Base-by-base conservation (phyloP, 768 basidiomycete species). In the Pisolithus sp. region DNA sequence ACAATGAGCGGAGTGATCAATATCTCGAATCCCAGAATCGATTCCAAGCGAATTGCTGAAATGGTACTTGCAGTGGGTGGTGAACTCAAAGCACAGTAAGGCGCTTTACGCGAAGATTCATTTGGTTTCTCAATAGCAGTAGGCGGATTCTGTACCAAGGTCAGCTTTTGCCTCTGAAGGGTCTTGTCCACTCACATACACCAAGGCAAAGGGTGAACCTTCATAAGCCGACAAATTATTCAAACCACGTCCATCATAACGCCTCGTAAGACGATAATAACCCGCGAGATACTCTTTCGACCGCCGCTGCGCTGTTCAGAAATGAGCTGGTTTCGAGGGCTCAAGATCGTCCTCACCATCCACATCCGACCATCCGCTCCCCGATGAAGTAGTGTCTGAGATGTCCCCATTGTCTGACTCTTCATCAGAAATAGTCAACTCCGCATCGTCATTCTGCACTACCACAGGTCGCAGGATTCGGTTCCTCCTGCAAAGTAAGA, bases 321-420 rank as follows among this genome's bases (percentile, higher is more conserved):
- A 28, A 18, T 71, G n/a, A 62, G 57, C 15, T 20, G 13, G 34
- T 2, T 46, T 5, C 17, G n/a, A 37, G n/a, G 31, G 13, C 46
- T 26, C 20, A 18, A 5, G 2, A 26, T n/a, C 24, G 2, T 39
- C 58, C 61, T 42, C 40, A 65, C 65, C 48, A 42, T 47, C 74
- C 76, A 47, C 71, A 68, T 62, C 71, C 71, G 78, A 74, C 42
- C 61, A 62, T 21, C 72, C 69, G 46, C 69, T 74, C 17, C 66
- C 67, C 18, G 59, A 68, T 9, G 70, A 67, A 44, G 52, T 57
- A 7, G 65, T 70, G 44, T 85, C 84, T 2, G 81, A 85, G 46
- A 86, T 61, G 59, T 85, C 85, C 21, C 80, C 82, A 56, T 87
- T 71, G 57, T 91, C 90, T 2, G 89, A 91, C 65, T 92, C 89